A percentile compares a stretch with the other conserved stretches of the same genome.
phyloP scores from a whole-genome alignment of 2,329 filamentous ascomycete species.

The Septoria petroselini region DNA sequence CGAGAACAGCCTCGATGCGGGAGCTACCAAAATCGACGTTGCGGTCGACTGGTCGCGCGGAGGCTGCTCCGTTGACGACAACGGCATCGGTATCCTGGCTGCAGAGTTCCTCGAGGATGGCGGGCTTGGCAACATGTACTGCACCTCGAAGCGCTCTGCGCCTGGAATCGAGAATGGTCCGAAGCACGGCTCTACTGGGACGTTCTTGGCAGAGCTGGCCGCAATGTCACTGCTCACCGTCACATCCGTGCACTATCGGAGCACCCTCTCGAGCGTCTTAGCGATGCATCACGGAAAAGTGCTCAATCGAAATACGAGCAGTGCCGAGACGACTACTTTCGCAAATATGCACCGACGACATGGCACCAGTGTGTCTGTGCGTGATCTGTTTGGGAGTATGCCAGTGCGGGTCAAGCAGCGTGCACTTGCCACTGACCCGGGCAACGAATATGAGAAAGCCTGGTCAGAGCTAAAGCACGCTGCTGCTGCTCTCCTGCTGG shows the following conservation, averaged over 20 bases:
- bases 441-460: constrained; percentile 55
- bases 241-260: constrained; percentile 63
- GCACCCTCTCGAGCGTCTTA: constrained; percentile 63
- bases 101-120: constrained; percentile 68
- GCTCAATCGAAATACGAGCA: constrained; percentile 61
- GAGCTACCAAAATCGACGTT: constrained; percentile 65
- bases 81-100: constrained; percentile 74
- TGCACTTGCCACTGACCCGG: constrained; percentile 52
- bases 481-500: constrained; percentile 64
- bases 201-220: constrained; percentile 73
- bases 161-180: constrained; percentile 34
- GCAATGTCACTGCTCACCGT: constrained; percentile 74
- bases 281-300: constrained; percentile 67
- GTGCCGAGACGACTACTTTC: not conserved
- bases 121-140: constrained; percentile 63
- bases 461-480: constrained; percentile 63
- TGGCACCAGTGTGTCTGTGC: constrained; percentile 72
- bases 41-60: constrained; percentile 72
- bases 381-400: constrained; percentile 84
- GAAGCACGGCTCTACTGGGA: constrained; percentile 65
- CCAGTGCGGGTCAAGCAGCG: constrained; percentile 85
- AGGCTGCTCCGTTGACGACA: constrained; percentile 75
- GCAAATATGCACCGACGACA: constrained; percentile 3
- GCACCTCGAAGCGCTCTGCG: constrained; percentile 68
- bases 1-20: constrained; percentile 81